Base-by-base conservation (phyloP, 805 yeast species). In the Kregervanrija fluxuum region DNA sequence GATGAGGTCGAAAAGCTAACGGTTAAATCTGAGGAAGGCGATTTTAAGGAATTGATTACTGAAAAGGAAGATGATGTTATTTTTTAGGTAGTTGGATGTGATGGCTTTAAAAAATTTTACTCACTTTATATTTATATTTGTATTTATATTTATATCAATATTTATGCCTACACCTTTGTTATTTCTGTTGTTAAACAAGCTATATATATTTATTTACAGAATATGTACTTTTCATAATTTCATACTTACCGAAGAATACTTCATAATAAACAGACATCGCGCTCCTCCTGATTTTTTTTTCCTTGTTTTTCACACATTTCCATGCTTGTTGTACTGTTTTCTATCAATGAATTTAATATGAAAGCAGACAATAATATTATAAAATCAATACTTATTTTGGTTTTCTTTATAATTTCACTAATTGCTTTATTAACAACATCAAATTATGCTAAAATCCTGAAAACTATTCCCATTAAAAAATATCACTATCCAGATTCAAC, bases 401-500 rank as follows among this genome's bases (percentile, higher is more conserved):
- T 32, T 3, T 8, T n/a, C 2, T 17, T 36, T 6, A 8, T 36
- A 8, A 11, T 35, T n/a, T 4, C 31, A 12, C 33, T 43, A 17
- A 13, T 28, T 11, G 15, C n/a, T 4, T 13, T 43, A 8, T 11
- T 43, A n/a, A 32, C 11, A 13, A 15, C 46, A n/a, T 44, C 47
- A 3, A 16, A 38, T 4, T 35, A 44, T 37, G 38, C 43, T 9
- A 28, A 30, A 11, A 17, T 44, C 11, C 31, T 49, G 11, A n/a
- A 11, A 9, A n/a, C n/a, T 4, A 47, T 47, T 15, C 4, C 6
- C 10, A 16, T 49, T 3, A 46, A 47, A 15, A 47, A 47, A 5
- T 75, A 75, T 52, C 55, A 67, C 11, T 85, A 79, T 62, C 95
- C 96, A 0, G 50, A 60, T 14, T 64, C 70, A 4, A 47, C 59